Conservation (phyloP, 805 yeast species). For the Grigorovia humatica region DNA sequence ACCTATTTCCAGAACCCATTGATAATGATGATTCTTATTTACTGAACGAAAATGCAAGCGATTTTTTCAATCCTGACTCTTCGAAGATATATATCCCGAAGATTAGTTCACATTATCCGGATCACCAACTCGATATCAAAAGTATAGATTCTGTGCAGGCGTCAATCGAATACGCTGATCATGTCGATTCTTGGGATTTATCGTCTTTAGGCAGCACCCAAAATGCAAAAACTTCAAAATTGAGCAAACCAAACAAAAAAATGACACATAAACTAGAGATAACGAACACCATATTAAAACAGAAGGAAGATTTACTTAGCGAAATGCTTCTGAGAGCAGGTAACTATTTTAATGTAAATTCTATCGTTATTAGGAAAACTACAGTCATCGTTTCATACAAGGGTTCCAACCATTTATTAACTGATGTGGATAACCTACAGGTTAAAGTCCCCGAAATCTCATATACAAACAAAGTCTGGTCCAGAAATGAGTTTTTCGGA, state of each 20-base stretch:
- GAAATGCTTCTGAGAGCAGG: conserved; percentile 68
- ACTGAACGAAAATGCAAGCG: not conserved
- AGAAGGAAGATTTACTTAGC: conserved; percentile 20
- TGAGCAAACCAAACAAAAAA: not conserved
- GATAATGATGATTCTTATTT: not conserved
- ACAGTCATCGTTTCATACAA: conserved; percentile 56
- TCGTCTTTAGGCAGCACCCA: not conserved
- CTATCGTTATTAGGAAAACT: conserved; percentile 39
- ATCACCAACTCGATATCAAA: not conserved
- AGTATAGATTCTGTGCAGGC: not conserved
- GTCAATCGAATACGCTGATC: conserved; percentile 6
- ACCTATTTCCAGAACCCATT: conserved; percentile 34
- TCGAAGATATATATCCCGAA: not conserved
- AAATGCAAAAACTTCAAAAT: not conserved
- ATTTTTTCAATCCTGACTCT: not conserved
- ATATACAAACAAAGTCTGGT: conserved; percentile 45
- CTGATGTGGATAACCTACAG: conserved; percentile 47
- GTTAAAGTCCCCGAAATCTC: conserved; percentile 41
- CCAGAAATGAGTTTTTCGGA: conserved; percentile 43
- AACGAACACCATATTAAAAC: conserved; percentile 1
- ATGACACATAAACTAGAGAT: conserved; percentile 5
- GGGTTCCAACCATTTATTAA: conserved; percentile 46
- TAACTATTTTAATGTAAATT: conserved; percentile 51
- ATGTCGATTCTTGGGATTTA: conserved; percentile 13
- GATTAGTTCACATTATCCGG: not conserved